Base-by-base conservation (phyloP, 2,329 filamentous ascomycete genomes). In the Cladophialophora yegresii region DNA sequence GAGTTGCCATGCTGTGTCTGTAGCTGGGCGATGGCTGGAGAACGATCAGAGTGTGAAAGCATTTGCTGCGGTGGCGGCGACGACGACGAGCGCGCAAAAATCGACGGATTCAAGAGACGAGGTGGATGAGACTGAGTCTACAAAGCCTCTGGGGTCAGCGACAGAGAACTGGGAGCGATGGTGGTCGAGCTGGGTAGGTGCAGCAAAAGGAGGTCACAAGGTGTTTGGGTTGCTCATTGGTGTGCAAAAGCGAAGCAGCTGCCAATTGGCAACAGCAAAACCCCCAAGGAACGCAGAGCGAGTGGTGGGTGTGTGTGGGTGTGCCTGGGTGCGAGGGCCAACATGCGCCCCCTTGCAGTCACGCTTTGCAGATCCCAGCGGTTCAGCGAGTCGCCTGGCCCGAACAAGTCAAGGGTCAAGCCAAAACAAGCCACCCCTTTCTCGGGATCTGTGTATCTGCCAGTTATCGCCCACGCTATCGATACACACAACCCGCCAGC, bases 1-100 rank as follows among this genome's bases (percentile, higher is more conserved):
- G 74, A 71, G 76, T 75, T 73, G 80, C 79, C 81, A 82, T 83
- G 73, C 70, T 77, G 74, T 61, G 32, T 73, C 69, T 77, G 74
- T 62, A 49, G 58, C 54, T 64, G 65, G 59, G 61, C 60, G 54
- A 43, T 47, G 53, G n/a, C 53, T 22, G 65, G 33, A 28, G 40
- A 49, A 53, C 47, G 54, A 43, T 54, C 32, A 50, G 36, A 54
- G 58, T 58, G 45, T 58, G 56, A 58, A 57, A 64, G 65, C 67
- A 69, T 69, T 69, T 64, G 67, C 55, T 64, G 65, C 63, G 65
- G 58, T 54, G 60, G 64, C 49, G 54, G 47, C 20, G 40, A 55
- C 36, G 36, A 40, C 36, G 36, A 20, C 5, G 13, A 16, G 36
- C 36, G 58, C 23, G 53, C 20, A 50, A 56, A 56, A 36, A 55